A percentile compares a stretch with the other conserved stretches of the same genome.
phyloP scores from a whole-genome alignment of 2,329 filamentous ascomycete genomes.

The Fusarium setosum region DNA sequence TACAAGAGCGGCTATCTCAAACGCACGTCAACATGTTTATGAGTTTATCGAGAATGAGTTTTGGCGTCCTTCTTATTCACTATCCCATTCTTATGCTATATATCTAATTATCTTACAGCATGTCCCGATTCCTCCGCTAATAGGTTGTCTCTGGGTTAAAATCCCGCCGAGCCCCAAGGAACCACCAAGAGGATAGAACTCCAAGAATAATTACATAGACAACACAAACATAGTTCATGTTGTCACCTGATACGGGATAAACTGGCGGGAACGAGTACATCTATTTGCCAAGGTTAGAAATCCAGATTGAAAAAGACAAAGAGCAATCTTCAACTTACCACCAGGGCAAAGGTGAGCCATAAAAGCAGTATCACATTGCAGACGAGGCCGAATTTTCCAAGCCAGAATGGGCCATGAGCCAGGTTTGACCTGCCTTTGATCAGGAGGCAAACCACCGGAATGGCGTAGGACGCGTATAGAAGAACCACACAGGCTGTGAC shows the following conservation, averaged over 20 bases:
- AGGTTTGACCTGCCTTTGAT: neutral
- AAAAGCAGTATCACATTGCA: neutral
- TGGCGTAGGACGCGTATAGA: neutral
- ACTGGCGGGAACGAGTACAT: neutral
- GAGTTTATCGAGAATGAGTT: too few relatives aligned
- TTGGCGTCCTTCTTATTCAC: too few relatives aligned
- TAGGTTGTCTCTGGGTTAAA: too few relatives aligned
- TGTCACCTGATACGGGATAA: neutral
- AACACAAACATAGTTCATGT: neutral
- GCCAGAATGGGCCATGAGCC: neutral
- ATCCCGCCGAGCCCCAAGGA: neutral
- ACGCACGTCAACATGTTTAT: too few relatives aligned
- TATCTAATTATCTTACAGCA: too few relatives aligned
- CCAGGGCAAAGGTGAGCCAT: neutral
- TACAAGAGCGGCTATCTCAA: too few relatives aligned
- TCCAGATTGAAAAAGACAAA: neutral
- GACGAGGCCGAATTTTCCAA: neutral
- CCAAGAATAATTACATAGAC: neutral
- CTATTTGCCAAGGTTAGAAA: accelerated
- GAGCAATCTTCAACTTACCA: neutral
- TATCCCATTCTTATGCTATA: too few relatives aligned
- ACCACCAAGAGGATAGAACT: neutral
- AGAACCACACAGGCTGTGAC: neutral
- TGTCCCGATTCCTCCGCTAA: too few relatives aligned
- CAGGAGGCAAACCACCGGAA: neutral